Evolutionary conservation across 1,284 basidiomycete species (phyloP).

Genomic region (Ustilago esculenta): DNA sequence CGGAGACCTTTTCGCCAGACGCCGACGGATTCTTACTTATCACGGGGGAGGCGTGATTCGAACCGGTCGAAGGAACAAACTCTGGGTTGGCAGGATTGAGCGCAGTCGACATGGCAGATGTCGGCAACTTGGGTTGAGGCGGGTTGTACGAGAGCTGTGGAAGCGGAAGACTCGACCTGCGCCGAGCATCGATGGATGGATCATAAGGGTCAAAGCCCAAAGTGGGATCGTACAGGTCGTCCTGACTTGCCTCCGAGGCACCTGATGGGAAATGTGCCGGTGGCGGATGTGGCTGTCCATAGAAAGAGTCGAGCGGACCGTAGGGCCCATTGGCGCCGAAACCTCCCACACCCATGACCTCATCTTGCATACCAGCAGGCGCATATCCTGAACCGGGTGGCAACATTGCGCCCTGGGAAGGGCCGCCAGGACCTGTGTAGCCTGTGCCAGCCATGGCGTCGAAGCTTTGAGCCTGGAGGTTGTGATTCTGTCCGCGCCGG

Average conservation of each 20-base stretch:
- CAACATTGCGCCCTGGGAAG: conserved; percentile 15
- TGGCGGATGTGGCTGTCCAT: conserved; percentile 15
- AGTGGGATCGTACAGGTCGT: conserved; percentile 47
- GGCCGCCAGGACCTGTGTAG: conserved; percentile 11
- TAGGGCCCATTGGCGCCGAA: conserved; percentile 16
- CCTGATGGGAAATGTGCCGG: conserved; percentile 26
- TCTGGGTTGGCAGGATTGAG: conserved; percentile 56
- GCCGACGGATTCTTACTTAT: conserved; percentile 23
- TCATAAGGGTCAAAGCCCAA: conserved; percentile 47
- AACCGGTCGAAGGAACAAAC: conserved; percentile 49
- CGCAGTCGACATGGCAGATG: conserved; percentile 14
- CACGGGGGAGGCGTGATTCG: conserved; percentile 40
- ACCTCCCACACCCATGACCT: conserved; percentile 20
- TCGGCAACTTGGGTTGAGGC: conserved; percentile 12
- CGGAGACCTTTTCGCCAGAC: background rate
- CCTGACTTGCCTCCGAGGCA: conserved; percentile 38
- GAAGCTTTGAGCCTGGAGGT: conserved; percentile 20
- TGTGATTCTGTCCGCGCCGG: conserved; percentile 29
- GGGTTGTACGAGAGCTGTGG: conserved; percentile 22
- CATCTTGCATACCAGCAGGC: conserved; percentile 20
- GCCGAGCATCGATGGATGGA: conserved; percentile 34
- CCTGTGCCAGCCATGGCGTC: conserved; percentile 19
- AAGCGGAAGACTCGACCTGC: conserved; percentile 42
- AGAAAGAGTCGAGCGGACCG: conserved; percentile 19
- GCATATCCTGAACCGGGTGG: conserved; percentile 19